Conservation (phyloP, 2,329 filamentous ascomycete genomes). For the Fusarium goolgardi region DNA sequence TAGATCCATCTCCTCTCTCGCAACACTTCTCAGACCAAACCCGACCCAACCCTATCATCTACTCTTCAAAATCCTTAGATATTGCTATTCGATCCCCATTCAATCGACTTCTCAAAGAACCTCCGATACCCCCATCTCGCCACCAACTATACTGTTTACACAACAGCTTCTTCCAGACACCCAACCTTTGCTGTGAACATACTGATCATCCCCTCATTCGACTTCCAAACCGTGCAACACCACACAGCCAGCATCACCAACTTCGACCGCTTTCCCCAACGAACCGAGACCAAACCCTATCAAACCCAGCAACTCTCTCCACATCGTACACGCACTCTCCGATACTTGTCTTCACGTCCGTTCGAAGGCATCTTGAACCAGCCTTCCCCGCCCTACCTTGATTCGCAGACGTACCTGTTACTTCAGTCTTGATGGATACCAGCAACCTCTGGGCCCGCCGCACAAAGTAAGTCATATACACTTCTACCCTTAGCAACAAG, state of each 20-base stretch:
- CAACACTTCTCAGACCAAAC: conserved; percentile 34
- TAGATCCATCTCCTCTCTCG: conserved; percentile 32
- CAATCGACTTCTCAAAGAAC: conserved; percentile 5
- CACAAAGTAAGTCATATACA: conserved; percentile 73
- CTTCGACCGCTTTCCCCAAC: conserved; percentile 18
- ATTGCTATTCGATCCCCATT: not conserved
- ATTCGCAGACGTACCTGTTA: conserved; percentile 40
- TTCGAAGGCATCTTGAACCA: conserved; percentile 37
- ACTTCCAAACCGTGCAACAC: conserved; percentile 37
- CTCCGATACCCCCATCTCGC: conserved; percentile 21
- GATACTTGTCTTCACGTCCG: conserved; percentile 12
- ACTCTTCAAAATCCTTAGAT: conserved; percentile 13
- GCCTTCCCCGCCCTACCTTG: conserved; percentile 44
- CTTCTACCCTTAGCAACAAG: conserved; percentile 6
- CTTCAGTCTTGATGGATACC: conserved; percentile 64
- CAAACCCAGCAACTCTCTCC: conserved; percentile 4
- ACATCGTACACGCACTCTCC: conserved; percentile 17
- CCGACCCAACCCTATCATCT: conserved; percentile 22
- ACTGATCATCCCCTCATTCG: conserved; percentile 39
- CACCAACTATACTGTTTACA: not conserved
- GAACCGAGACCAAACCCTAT: not conserved
- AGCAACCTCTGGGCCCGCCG: conserved; percentile 79
- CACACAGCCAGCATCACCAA: conserved; percentile 32
- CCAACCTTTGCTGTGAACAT: conserved; percentile 15
- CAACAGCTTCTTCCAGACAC: conserved; percentile 19